Conservation (phyloP, 345 rosid genomes). For the Eucalyptus victrix region DNA sequence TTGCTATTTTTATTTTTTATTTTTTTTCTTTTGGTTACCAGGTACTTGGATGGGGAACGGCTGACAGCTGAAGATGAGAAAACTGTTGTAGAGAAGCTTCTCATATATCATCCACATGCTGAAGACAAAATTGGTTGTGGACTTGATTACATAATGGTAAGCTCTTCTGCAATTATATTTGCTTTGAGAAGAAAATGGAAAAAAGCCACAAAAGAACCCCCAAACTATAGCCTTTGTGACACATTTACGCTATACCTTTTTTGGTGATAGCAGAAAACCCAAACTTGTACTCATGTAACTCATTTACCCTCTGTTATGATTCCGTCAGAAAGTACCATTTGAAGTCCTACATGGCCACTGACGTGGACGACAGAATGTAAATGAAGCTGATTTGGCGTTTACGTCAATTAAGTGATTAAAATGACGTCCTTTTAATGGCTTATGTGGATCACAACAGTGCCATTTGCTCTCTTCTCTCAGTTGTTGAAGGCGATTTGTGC, state of each 20-base stretch:
- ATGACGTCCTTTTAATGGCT: neutral
- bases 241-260: neutral
- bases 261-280: neutral
- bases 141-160: slow-evolving; percentile 66
- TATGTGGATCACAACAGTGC: neutral
- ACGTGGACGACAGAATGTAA: neutral
- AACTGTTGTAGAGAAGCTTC: slow-evolving; percentile 54
- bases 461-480: neutral
- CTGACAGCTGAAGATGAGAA: slow-evolving; percentile 56
- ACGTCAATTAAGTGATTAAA: neutral
- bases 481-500: neutral
- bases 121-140: slow-evolving; percentile 86
- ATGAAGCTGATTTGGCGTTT: neutral
- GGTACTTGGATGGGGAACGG: slow-evolving; percentile 66
- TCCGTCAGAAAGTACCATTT: neutral
- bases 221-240: neutral
- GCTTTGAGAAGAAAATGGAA: neutral
- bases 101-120: slow-evolving; percentile 56
- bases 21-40: slow-evolving; percentile 8
- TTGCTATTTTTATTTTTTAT: neutral
- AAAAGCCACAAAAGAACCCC: neutral
- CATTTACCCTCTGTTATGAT: neutral
- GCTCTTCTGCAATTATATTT: neutral
- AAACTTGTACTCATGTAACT: neutral
- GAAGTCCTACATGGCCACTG: neutral